Conservation (phyloP, 805 yeast genomes). For the Metschnikowia lachancei region DNA sequence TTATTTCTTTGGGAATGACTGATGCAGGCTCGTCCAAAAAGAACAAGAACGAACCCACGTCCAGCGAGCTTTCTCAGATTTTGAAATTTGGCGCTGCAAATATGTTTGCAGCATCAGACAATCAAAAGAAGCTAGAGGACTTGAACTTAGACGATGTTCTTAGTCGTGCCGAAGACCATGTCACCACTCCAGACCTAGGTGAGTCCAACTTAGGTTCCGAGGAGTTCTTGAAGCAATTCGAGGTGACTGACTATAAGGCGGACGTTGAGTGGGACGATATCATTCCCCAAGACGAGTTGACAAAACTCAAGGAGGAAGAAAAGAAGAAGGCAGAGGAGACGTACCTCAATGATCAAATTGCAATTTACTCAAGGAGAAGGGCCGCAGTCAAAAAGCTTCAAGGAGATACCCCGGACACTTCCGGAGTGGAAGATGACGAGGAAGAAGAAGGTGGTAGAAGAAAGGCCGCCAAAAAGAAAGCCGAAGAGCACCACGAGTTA, state of each 20-base stretch:
- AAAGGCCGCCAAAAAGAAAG: constrained; percentile 31
- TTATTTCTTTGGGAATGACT: constrained; percentile 91
- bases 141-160: constrained; percentile 93
- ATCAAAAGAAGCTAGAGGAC: constrained; percentile 93
- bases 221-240: constrained; percentile 94
- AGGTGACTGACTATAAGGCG: constrained; percentile 97
- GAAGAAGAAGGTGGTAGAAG: constrained; percentile 29
- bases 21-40: constrained; percentile 55
- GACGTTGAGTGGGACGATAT: constrained; percentile 99
- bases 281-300: constrained; percentile 90
- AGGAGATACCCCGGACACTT: constrained; percentile 30
- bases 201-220: constrained; percentile 98
- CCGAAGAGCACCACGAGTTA: constrained; percentile 46
- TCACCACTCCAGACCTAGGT: constrained; percentile 93
- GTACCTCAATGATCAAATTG: constrained; percentile 83
- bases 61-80: constrained; percentile 86
- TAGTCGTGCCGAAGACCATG: constrained; percentile 95
- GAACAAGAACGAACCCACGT: constrained; percentile 68
- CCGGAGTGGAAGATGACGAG: constrained; percentile 43
- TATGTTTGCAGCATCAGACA: constrained; percentile 94
- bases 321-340: constrained; percentile 82
- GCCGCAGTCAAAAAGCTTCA: constrained; percentile 63
- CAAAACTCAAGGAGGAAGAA: constrained; percentile 87
- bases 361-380: constrained; percentile 78
- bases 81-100: constrained; percentile 97